phyloP scores from a whole-genome alignment of 331 rosid species.

The Quercus tomentella region DNA sequence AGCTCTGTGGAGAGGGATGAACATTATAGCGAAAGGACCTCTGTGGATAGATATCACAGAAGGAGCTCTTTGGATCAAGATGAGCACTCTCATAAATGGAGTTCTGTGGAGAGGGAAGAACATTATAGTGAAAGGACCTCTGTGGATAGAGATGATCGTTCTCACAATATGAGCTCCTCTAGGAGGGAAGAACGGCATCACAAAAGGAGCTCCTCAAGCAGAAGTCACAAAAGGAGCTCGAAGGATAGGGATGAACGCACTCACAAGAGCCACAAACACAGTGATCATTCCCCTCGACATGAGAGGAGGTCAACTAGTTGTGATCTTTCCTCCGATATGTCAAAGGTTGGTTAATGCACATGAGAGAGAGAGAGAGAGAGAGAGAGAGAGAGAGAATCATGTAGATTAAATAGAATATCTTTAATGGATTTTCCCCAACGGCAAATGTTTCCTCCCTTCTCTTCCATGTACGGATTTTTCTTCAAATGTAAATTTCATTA shows the following conservation, averaged over 20 bases:
- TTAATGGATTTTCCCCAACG: neutral
- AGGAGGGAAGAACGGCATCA: slow-evolving; percentile 10
- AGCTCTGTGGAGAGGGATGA: slow-evolving; percentile 28
- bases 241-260: slow-evolving; percentile 22
- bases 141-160: slow-evolving; percentile 17
- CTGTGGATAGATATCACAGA: slow-evolving; percentile 18
- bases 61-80: slow-evolving; percentile 38
- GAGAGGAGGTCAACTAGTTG: slow-evolving; percentile 22
- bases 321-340: neutral
- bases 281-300: slow-evolving; percentile 28
- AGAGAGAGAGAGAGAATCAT: neutral
- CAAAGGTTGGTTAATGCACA: neutral
- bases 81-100: slow-evolving; percentile 31
- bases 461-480: neutral
- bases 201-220: neutral
- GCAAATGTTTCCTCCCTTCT: neutral
- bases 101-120: slow-evolving; percentile 26
- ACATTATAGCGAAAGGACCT: slow-evolving; percentile 19
- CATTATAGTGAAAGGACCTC: slow-evolving; percentile 25
- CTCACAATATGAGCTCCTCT: neutral
- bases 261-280: slow-evolving; percentile 32
- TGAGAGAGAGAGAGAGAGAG: neutral
- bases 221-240: slow-evolving; percentile 19
- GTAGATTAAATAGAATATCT: neutral
- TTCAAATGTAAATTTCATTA: neutral